Evolutionary conservation across 2,329 filamentous ascomycete species (phyloP), one percentile per base, ranked within the genome.

Genomic region (Chaetomium sp.): DNA sequence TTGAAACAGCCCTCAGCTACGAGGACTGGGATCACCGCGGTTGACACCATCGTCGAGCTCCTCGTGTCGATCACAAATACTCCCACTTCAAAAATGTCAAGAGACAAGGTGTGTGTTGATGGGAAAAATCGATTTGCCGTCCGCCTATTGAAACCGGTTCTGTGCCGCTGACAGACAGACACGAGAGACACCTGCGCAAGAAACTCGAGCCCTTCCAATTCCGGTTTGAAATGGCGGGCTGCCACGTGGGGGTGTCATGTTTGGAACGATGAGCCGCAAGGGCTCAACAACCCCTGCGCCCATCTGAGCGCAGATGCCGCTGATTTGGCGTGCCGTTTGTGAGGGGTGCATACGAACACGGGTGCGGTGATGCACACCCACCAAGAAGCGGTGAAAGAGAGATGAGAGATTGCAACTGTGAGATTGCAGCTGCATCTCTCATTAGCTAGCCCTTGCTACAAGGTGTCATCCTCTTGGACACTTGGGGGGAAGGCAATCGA

Each of bases 161-260:
- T 38, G n/a, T 25, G 53, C 53, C 53, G 33, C 53, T n/a, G 31
- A 27, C n/a, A 9, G 4, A 38, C 53, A 56, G 53, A 38, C 53
- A 38, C 12, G 53, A 56, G 21, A 38, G 33, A n/a, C 16, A n/a
- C 3, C 6, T 42, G 38, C 38, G 10, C 31, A 23, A 21, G 10
- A 31, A 38, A 16, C 7, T 25, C 53, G n/a, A 56, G 33, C 33
- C 53, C 25, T 4, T 19, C 23, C 25, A n/a, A 33, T 21, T 35
- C 25, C 5, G 9, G 23, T 49, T 16, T n/a, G n/a, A 16, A 33
- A 13, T 6, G 38, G 25, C 21, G 19, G 56, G 38, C 31, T 47
- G 56, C 56, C 56, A 57, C 56, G 56, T 57, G 56, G 56, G 38
- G 23, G 31, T 47, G 21, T 6, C 9, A 47, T 23, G 6, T 23